Percentiles rank a stretch among this genome's conserved stretches.
Evolutionary conservation across 495 filamentous ascomycete species (phyloP).

Genomic region (Elaphomyces granulatus): DNA sequence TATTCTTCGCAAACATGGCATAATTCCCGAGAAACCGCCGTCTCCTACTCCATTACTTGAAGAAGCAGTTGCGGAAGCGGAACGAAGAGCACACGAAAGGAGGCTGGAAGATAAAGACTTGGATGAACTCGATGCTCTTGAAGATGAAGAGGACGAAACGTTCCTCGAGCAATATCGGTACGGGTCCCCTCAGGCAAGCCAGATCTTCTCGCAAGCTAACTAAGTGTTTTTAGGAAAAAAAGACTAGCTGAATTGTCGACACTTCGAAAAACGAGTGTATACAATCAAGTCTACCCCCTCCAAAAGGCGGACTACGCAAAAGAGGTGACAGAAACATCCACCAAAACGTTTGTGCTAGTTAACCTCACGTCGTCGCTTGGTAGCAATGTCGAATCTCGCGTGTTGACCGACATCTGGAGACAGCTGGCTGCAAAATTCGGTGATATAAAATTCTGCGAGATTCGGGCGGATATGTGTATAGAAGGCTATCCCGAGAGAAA

Average conservation of each 20-base stretch:
- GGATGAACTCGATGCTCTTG: slow-evolving; percentile 82
- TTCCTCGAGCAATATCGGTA: slow-evolving; percentile 78
- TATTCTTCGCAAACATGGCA: slow-evolving; percentile 87
- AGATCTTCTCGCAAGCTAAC: background rate
- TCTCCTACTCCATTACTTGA: slow-evolving; percentile 89
- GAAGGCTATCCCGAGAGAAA: slow-evolving; percentile 92
- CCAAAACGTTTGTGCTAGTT: slow-evolving; percentile 60
- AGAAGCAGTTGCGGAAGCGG: slow-evolving; percentile 78
- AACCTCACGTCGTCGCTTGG: slow-evolving; percentile 65
- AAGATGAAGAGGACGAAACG: slow-evolving; percentile 86
- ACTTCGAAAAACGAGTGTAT: slow-evolving; percentile 57
- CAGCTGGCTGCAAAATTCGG: slow-evolving; percentile 69
- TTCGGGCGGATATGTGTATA: slow-evolving; percentile 82
- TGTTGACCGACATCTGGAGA: slow-evolving; percentile 78
- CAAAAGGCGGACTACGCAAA: slow-evolving; percentile 84
- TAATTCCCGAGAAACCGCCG: slow-evolving; percentile 92
- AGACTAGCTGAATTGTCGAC: slow-evolving; percentile 66
- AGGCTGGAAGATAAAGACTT: slow-evolving; percentile 84
- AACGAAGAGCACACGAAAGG: slow-evolving; percentile 71
- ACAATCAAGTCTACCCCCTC: slow-evolving; percentile 83
- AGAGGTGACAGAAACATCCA: slow-evolving; percentile 86
- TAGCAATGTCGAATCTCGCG: slow-evolving; percentile 67
- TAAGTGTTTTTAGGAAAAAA: slow-evolving; percentile 41
- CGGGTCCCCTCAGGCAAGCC: background rate
- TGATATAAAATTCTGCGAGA: slow-evolving; percentile 97